Base-by-base conservation (phyloP, 345 rosid species). In the Raphanus raphanistrum region DNA sequence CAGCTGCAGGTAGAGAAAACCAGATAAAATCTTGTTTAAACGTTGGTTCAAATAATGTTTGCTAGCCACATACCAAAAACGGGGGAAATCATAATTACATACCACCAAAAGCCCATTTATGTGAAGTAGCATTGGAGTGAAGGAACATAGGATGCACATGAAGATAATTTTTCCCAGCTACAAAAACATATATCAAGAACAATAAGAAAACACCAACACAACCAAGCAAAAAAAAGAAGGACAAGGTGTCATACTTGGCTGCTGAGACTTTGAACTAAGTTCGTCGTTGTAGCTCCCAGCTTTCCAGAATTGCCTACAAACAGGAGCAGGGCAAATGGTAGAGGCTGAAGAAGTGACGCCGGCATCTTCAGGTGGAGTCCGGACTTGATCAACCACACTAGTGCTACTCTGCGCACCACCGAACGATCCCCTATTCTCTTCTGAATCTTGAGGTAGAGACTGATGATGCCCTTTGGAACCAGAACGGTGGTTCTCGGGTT, bases 81-180 rank as follows among this genome's bases (percentile, higher is more conserved):
- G 3, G 3, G 59, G 70, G 43, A 27, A 36, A 50, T 36, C 11
- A 45, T 7, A 68, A 28, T 58, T 45, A 70, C 93, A 81, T 90
- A 94, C 98, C 98, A 13, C 98, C 98, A 85, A 90, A 92, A 17
- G 90, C 97, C 98, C 98, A 94, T 82, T 92, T 92, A 82, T 92
- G 98, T 38, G 98, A 94, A 64, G 98, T 94, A 73, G 98, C 98
- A 87, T 94, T 94, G 66, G 98, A 94, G 85, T 94, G 98, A 80
- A 94, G 97, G 84, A 94, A 94, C 96, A 90, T 80, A 8, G 98
- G 98, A 68, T 92, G 98, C 71, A 94, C 96, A 80, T 90, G 98
- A 57, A 92, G 89, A 86, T 88, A 86, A 67, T 84, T 92, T 64
- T 83, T 89, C 15, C 93, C 92, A 85, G 82, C 96, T 91, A 84